Conservation (phyloP, 139 green algal genomes). For the Tetradesmus lagerheimii region DNA sequence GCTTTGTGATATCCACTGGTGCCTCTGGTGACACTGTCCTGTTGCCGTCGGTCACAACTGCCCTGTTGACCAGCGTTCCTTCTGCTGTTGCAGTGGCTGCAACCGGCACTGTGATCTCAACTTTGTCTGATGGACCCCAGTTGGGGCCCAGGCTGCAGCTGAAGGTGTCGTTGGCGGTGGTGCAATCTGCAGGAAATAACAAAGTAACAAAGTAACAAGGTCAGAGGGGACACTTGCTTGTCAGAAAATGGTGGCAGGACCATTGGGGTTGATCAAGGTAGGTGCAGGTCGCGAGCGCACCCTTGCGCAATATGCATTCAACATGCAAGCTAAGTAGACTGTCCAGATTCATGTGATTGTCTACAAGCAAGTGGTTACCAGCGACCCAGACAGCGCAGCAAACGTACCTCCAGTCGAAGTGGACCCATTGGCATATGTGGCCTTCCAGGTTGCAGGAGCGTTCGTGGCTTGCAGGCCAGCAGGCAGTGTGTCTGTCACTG, state of each 20-base stretch:
- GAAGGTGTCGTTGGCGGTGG: not conserved
- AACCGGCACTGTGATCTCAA: not conserved
- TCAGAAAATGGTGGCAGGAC: no score
- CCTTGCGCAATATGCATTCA: no score
- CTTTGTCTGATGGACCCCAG: not conserved
- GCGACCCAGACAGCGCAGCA: no score
- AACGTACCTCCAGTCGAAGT: not conserved
- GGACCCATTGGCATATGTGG: not conserved
- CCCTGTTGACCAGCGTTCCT: not conserved
- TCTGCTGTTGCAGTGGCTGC: not conserved
- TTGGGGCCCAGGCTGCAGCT: not conserved
- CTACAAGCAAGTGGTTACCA: no score
- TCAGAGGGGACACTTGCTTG: no score
- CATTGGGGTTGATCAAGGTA: no score
- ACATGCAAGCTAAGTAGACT: no score
- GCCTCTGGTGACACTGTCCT: not conserved
- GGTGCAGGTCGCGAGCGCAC: no score
- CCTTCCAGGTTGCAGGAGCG: not conserved
- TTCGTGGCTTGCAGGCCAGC: not conserved
- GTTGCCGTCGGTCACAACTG: not conserved
- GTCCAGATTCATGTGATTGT: no score
- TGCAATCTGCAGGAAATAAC: not conserved
- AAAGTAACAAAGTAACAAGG: no score
- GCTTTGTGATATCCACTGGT: not conserved
- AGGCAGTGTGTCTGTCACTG: not conserved